phyloP scores from a whole-genome alignment of 2,329 filamentous ascomycete genomes.

The Botrytis aclada region DNA sequence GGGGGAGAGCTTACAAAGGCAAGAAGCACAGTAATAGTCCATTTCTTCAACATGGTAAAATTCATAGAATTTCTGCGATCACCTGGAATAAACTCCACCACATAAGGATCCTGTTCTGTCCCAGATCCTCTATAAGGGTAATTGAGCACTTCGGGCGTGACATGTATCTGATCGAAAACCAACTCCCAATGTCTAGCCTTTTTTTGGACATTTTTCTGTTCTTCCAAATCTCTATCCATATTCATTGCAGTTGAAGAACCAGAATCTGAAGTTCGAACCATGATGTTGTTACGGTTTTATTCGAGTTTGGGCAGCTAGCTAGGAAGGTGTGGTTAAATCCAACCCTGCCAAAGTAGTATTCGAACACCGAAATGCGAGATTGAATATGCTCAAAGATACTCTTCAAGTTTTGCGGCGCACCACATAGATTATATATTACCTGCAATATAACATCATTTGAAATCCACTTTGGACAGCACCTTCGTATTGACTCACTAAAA shows the following conservation, averaged over 20 bases:
- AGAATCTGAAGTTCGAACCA: conserved; percentile 18
- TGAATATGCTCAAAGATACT: neutral
- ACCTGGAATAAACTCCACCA: conserved; percentile 43
- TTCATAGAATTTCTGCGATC: conserved; percentile 44
- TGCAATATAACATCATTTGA: neutral
- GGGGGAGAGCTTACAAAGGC: conserved; percentile 41
- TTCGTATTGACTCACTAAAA: neutral
- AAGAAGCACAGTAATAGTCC: conserved; percentile 41
- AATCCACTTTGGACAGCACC: neutral
- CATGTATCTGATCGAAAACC: conserved; percentile 45
- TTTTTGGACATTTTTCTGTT: conserved; percentile 24
- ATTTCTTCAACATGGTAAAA: conserved; percentile 40
- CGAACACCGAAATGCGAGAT: neutral
- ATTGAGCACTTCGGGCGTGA: conserved; percentile 46
- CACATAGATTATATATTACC: neutral
- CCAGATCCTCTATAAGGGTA: conserved; percentile 42
- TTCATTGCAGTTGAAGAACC: conserved; percentile 22
- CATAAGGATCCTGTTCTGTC: conserved; percentile 43
- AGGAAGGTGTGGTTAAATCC: neutral
- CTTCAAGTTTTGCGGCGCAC: neutral
- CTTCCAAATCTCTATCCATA: conserved; percentile 25
- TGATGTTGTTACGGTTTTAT: conserved; percentile 4
- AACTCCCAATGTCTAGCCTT: conserved; percentile 40
- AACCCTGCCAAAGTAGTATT: neutral
- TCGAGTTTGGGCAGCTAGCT: neutral